Evolutionary conservation across 768 basidiomycete genomes (phyloP).

Genomic region (Boletales sp.): DNA sequence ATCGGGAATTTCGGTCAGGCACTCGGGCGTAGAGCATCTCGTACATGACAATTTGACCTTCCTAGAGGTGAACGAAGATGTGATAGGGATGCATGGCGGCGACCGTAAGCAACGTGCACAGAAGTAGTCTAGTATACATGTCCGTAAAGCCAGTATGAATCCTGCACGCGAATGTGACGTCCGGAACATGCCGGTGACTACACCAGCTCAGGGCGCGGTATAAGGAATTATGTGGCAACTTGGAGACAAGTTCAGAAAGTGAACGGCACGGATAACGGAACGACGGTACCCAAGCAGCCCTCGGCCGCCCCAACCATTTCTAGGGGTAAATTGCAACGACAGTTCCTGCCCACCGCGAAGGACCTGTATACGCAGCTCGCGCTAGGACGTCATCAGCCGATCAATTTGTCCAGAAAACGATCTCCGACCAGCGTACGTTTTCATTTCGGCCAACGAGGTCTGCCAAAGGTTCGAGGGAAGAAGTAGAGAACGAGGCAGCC

Average conservation of each 20-base stretch:
- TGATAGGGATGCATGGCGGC: slow-evolving; percentile 16
- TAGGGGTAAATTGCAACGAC: slow-evolving; percentile 59
- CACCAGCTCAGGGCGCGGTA: slow-evolving; percentile 12
- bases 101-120: not conserved
- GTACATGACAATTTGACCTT: slow-evolving; percentile 15
- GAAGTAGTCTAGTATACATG: not conserved
- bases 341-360: slow-evolving; percentile 46
- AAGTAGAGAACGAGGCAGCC: slow-evolving; percentile 45
- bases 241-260: slow-evolving; percentile 2
- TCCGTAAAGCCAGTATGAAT: not conserved
- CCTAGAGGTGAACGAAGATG: slow-evolving; percentile 51
- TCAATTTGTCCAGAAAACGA: not conserved
- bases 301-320: slow-evolving; percentile 82
- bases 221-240: slow-evolving; percentile 66
- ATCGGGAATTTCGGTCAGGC: slow-evolving; percentile 42
- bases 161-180: too few relatives aligned
- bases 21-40: slow-evolving; percentile 54
- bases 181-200: too few relatives aligned
- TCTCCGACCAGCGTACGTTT: slow-evolving; percentile 50
- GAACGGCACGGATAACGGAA: not conserved
- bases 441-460: slow-evolving; percentile 74
- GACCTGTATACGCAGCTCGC: slow-evolving; percentile 54
- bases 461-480: slow-evolving; percentile 66
- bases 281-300: slow-evolving; percentile 72
- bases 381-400: slow-evolving; percentile 36